Percentiles rank a stretch among this genome's conserved stretches.
Conservation (phyloP, 495 filamentous ascomycete genomes). For the Podospora conica region DNA sequence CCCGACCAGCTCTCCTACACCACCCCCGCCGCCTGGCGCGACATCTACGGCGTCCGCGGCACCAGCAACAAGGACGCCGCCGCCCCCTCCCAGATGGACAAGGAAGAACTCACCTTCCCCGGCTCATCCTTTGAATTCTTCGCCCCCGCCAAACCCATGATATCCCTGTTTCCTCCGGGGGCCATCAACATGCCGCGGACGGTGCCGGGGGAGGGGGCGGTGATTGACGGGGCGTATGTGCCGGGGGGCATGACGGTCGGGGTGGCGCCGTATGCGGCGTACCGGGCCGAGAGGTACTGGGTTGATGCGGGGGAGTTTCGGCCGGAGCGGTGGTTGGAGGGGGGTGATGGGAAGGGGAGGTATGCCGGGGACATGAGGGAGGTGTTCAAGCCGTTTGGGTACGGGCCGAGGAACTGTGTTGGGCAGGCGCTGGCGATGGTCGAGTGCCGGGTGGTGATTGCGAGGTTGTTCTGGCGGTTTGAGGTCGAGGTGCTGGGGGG, state of each 20-base stretch:
- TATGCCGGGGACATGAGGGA: slow-evolving; percentile 42
- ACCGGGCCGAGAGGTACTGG: slow-evolving; percentile 40
- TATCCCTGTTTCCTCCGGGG: slow-evolving; percentile 49
- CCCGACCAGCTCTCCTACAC: slow-evolving; percentile 24
- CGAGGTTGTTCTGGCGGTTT: slow-evolving; percentile 36
- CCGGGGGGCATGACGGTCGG: slow-evolving; percentile 38
- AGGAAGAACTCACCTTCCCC: slow-evolving; percentile 13
- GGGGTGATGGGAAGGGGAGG: slow-evolving; percentile 8
- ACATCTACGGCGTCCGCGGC: slow-evolving; percentile 20
- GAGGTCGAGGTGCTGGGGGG: slow-evolving; percentile 32
- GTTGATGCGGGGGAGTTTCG: slow-evolving; percentile 37
- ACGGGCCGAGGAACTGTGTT: slow-evolving; percentile 51
- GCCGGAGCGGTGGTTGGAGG: slow-evolving; percentile 47
- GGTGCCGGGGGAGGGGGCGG: slow-evolving; percentile 38
- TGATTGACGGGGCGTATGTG: slow-evolving; percentile 39
- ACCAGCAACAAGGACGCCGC: background rate
- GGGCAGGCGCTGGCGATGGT: slow-evolving; percentile 36
- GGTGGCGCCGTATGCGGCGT: slow-evolving; percentile 43
- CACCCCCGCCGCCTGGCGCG: slow-evolving; percentile 15
- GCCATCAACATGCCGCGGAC: slow-evolving; percentile 41
- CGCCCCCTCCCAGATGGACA: slow-evolving; percentile 8
- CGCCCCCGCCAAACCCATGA: slow-evolving; percentile 14
- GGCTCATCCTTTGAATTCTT: slow-evolving; percentile 16
- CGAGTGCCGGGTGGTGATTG: slow-evolving; percentile 35
- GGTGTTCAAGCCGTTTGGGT: slow-evolving; percentile 45